Conservation (phyloP, 2,329 filamentous ascomycete genomes). For the Epichloe uncinata region DNA sequence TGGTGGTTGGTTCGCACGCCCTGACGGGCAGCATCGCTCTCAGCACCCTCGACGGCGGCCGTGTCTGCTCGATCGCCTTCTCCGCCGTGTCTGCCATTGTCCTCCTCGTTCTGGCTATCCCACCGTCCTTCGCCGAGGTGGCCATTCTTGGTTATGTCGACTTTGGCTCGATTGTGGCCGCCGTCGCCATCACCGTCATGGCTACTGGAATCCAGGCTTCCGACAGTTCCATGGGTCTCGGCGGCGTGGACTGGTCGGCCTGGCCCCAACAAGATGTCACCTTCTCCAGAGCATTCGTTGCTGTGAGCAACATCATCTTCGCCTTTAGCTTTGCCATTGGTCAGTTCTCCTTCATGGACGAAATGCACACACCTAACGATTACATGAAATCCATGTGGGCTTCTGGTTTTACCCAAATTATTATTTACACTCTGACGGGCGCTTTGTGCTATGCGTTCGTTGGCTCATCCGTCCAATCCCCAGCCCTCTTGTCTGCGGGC, state of each 20-base stretch:
- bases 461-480: slow-evolving; percentile 48
- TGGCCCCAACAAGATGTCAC: slow-evolving; percentile 31
- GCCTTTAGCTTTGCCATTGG: slow-evolving; percentile 48
- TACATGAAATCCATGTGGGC: slow-evolving; percentile 43
- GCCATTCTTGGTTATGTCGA: slow-evolving; percentile 37
- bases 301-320: slow-evolving; percentile 56
- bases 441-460: slow-evolving; percentile 57
- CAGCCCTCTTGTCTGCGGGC: slow-evolving; percentile 54
- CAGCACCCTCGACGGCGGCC: slow-evolving; percentile 47
- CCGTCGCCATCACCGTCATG: slow-evolving; percentile 54
- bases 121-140: slow-evolving; percentile 34
- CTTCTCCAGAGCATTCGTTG: slow-evolving; percentile 43
- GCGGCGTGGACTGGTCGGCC: slow-evolving; percentile 26
- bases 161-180: slow-evolving; percentile 49
- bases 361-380: slow-evolving; percentile 36
- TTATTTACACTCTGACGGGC: slow-evolving; percentile 54
- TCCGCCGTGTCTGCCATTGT: slow-evolving; percentile 32
- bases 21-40: slow-evolving; percentile 54
- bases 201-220: slow-evolving; percentile 38
- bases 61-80: slow-evolving; percentile 31
- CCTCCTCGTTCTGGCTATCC: slow-evolving; percentile 32
- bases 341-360: slow-evolving; percentile 40
- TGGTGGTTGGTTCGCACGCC: slow-evolving; percentile 52
- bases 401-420: slow-evolving; percentile 47
- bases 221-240: slow-evolving; percentile 15